A percentile compares a stretch with the other conserved stretches of the same genome.
Conservation (phyloP, 768 basidiomycete genomes). For the Harrya chromipes region DNA sequence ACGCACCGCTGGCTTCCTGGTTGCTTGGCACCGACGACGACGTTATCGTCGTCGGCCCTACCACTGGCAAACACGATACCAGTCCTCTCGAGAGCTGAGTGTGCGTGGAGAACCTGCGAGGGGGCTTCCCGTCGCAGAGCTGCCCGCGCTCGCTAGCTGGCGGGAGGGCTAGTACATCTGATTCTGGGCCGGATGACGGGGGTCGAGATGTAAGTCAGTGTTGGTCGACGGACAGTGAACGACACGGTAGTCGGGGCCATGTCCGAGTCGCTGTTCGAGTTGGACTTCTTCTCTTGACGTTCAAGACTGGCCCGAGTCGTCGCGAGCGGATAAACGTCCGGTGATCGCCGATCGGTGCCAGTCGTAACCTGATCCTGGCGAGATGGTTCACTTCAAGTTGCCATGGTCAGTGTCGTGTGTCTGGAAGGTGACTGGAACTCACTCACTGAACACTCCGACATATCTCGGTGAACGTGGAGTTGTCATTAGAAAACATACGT, state of each 20-base stretch:
- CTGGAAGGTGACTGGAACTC: too few species aligned
- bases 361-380: too few species aligned
- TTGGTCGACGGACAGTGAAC: conserved; percentile 82
- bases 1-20: conserved; percentile 88
- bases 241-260: conserved; percentile 54
- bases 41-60: conserved; percentile 52
- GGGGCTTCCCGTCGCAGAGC: conserved; percentile 52
- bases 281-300: too few species aligned
- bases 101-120: conserved; percentile 50
- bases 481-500: too few species aligned
- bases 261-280: too few species aligned
- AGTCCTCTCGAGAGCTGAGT: conserved; percentile 24
- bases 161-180: conserved; percentile 62
- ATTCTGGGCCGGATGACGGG: conserved; percentile 61
- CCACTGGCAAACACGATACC: conserved; percentile 24
- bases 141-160: conserved; percentile 41
- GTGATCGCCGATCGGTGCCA: too few species aligned
- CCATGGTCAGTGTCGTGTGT: too few species aligned
- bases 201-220: conserved; percentile 63
- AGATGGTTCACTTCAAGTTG: too few species aligned
- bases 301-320: too few species aligned
- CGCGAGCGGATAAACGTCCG: too few species aligned
- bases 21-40: conserved; percentile 68
- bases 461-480: too few species aligned
- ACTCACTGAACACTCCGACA: too few species aligned